phyloP scores from a whole-genome alignment of 225 moss, liverwort and hornwort genomes.

The Marchantia polymorpha region DNA sequence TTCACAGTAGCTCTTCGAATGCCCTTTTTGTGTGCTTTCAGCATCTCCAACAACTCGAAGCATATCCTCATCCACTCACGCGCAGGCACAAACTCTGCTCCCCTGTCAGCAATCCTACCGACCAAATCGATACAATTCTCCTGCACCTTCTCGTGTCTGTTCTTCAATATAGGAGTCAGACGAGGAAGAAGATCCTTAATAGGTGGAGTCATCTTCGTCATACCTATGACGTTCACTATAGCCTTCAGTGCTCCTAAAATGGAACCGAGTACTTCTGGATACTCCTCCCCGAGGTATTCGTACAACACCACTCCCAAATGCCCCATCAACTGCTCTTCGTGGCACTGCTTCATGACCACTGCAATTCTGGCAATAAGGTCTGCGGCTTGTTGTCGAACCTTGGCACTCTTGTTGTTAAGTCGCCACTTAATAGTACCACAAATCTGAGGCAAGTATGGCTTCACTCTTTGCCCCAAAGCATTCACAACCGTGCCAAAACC shows the following conservation, averaged over 20 bases:
- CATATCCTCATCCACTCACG: constrained; percentile 99
- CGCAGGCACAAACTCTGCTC: constrained; percentile 97
- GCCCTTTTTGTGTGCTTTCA: constrained; percentile 99
- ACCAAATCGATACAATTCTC: constrained; percentile 98
- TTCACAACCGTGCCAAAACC: constrained; percentile 99
- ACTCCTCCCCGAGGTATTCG: constrained; percentile 96
- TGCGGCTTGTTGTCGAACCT: constrained; percentile 98
- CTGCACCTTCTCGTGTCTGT: constrained; percentile 99
- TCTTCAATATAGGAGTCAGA: constrained; percentile 92
- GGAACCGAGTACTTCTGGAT: constrained; percentile 97
- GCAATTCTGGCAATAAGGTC: constrained; percentile 97
- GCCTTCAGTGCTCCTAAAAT: constrained; percentile 97
- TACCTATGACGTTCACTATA: constrained; percentile 98
- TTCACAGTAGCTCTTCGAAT: constrained; percentile 98
- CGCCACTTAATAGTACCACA: constrained; percentile 99
- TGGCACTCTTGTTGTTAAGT: constrained; percentile 98
- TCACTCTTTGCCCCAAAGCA: constrained; percentile 94
- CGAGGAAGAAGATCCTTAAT: constrained; percentile 96
- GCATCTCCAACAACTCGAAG: constrained; percentile 96
- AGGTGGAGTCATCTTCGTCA: constrained; percentile 99
- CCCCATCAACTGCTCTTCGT: constrained; percentile 99
- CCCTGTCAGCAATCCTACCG: constrained; percentile 96
- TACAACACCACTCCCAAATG: constrained; percentile 98
- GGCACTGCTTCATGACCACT: constrained; percentile 99
- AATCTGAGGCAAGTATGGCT: constrained; percentile 95